Conservation (phyloP, 345 rosid genomes). For the Populus euphratica region DNA sequence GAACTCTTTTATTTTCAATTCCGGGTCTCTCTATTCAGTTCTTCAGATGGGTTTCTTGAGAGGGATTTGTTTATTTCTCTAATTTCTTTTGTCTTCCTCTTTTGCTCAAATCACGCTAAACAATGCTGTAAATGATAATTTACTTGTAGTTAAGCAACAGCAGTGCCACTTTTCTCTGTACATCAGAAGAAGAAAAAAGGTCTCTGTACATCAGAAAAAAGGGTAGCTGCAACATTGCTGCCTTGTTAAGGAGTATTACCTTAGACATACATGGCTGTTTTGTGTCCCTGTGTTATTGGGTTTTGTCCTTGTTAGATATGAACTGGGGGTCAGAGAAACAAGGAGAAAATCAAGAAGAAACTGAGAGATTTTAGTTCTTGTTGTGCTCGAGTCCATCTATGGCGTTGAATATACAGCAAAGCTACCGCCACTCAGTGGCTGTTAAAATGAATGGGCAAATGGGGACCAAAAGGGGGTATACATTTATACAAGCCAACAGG, state of each 20-base stretch:
- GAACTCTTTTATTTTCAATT: slow-evolving; percentile 15
- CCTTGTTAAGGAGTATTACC: slow-evolving; percentile 13
- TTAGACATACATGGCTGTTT: background rate
- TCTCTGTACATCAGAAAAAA: slow-evolving; percentile 12
- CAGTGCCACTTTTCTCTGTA: slow-evolving; percentile 26
- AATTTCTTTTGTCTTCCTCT: background rate
- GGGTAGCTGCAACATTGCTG: slow-evolving; percentile 15
- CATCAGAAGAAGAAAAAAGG: background rate
- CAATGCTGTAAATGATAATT: slow-evolving; percentile 43
- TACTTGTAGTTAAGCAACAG: slow-evolving; percentile 16
- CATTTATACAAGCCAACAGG: slow-evolving; percentile 64
- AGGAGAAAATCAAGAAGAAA: slow-evolving; percentile 19
- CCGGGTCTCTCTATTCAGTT: slow-evolving; percentile 21
- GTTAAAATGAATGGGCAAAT: slow-evolving; percentile 58
- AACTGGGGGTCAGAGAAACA: slow-evolving; percentile 38
- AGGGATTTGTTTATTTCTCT: slow-evolving; percentile 15
- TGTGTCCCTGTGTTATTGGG: slow-evolving; percentile 24
- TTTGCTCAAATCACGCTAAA: slow-evolving; percentile 40
- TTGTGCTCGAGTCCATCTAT: slow-evolving; percentile 26
- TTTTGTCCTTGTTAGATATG: slow-evolving; percentile 46
- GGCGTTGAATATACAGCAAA: slow-evolving; percentile 60
- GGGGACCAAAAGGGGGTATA: slow-evolving; percentile 58
- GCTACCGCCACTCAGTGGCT: slow-evolving; percentile 49
- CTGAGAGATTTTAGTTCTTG: slow-evolving; percentile 21
- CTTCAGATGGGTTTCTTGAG: slow-evolving; percentile 8